Conservation (phyloP, 768 basidiomycete genomes). For the Mycena rebaudengoi region DNA sequence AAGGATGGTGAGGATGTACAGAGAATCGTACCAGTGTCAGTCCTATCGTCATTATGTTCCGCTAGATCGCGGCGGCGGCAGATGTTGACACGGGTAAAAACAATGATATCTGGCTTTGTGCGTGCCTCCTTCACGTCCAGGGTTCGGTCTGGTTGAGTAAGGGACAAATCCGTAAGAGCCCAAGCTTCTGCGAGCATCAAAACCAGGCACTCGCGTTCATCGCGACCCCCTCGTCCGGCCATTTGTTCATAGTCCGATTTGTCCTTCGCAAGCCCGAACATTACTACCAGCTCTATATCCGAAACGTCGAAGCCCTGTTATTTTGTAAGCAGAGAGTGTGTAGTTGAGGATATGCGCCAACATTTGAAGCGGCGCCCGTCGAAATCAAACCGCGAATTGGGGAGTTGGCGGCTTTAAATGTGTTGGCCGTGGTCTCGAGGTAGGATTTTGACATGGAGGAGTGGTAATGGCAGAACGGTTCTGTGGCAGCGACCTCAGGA, state of each 20-base stretch:
- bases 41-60: not conserved
- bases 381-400: not conserved
- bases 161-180: not conserved
- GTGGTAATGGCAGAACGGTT: not conserved
- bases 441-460: not conserved
- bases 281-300: not conserved
- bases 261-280: not conserved
- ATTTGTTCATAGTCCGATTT: not conserved
- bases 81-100: not conserved
- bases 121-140: not conserved
- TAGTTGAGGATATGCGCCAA: not conserved
- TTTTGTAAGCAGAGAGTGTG: not conserved
- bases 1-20: too few relatives aligned
- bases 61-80: not conserved
- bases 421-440: not conserved
- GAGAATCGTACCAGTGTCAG: too few relatives aligned
- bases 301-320: not conserved
- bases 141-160: not conserved
- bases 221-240: not conserved
- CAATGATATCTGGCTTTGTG: not conserved
- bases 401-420: not conserved
- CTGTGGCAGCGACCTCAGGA: not conserved
- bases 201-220: not conserved
- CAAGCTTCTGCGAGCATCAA: not conserved
- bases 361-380: not conserved